Percentiles rank a stretch among this genome's conserved stretches.
Evolutionary conservation across 148 eudicot genomes (phyloP).

Genomic region (Rhododendron williamsianum): DNA sequence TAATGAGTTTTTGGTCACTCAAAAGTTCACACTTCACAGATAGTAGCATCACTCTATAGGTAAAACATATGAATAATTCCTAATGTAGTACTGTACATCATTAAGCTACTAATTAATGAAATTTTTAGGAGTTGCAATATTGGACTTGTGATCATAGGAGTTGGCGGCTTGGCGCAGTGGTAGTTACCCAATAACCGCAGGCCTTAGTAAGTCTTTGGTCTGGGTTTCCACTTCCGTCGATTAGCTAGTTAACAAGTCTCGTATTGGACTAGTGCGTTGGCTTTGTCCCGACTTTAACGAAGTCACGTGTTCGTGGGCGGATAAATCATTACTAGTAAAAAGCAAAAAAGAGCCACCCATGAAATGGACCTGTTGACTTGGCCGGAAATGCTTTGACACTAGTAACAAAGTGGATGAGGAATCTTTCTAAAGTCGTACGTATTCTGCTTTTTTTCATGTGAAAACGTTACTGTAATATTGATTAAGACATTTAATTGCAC

Average conservation of each 20-base stretch:
- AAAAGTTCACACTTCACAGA: neutral
- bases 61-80: neutral
- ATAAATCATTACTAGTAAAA: no score
- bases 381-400: neutral
- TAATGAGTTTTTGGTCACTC: neutral
- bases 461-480: neutral
- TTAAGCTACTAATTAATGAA: neutral
- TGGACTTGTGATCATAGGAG: neutral
- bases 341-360: neutral
- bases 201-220: neutral
- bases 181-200: neutral
- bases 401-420: neutral
- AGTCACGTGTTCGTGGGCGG: neutral
- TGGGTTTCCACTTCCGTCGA: neutral
- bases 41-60: neutral
- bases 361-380: neutral
- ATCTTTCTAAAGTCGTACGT: neutral
- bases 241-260: no score
- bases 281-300: neutral
- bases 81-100: neutral
- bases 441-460: neutral
- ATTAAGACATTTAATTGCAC: neutral
- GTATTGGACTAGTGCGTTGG: neutral
- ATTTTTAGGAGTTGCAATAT: neutral
- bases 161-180: neutral